These are phyloP conservation scores for Lomentospora prolificans DNA, from an alignment of 2,329 filamentous ascomycete genomes.

Conservation along the genomic window DNA sequence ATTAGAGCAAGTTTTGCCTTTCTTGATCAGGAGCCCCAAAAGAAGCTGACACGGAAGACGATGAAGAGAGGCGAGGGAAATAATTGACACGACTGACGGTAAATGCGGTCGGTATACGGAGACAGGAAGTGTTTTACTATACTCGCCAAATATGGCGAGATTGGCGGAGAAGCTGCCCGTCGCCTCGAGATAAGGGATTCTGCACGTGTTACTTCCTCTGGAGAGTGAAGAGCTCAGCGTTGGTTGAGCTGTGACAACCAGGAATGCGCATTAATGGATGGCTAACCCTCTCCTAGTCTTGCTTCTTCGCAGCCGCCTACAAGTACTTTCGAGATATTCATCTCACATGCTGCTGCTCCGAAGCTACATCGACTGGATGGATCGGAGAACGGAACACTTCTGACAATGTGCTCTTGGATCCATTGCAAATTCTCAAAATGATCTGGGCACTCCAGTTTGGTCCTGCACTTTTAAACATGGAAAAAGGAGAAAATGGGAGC, in stretches of 20 bases:
- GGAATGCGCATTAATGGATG: neutral
- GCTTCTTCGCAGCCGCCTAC: neutral
- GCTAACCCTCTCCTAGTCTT: neutral
- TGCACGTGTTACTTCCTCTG: neutral
- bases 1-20: no score
- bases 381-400: no score
- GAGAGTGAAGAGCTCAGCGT: neutral
- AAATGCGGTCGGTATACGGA: neutral
- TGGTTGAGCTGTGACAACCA: neutral
- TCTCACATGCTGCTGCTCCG: no score
- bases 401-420: neutral
- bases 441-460: no score
- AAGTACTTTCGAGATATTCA: no score
- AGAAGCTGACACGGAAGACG: neutral
- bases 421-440: neutral
- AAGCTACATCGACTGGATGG: no score
- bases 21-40: neutral
- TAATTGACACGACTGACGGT: neutral
- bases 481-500: conserved; percentile 9
- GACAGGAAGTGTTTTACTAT: neutral
- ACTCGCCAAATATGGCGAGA: neutral
- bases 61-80: no score
- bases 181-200: neutral
- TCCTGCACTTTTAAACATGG: conserved; percentile 6
- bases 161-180: no score